Evolutionary conservation across 495 filamentous ascomycete genomes (phyloP).

Genomic region (Neurospora terricola): DNA sequence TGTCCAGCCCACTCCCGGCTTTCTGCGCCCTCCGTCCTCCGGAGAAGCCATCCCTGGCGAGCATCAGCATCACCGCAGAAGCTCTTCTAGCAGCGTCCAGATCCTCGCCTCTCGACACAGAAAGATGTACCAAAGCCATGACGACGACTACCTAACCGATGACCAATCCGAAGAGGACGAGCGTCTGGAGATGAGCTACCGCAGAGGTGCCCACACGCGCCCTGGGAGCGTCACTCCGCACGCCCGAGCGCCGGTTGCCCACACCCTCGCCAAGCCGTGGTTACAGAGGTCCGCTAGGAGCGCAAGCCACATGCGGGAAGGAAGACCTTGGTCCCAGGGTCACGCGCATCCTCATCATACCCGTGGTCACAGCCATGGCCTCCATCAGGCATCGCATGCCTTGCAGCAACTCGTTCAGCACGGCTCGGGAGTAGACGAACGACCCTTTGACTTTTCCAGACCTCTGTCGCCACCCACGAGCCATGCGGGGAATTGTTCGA

Average conservation of each 20-base stretch:
- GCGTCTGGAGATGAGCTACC: constrained; percentile 27
- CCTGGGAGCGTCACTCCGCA: constrained; percentile 20
- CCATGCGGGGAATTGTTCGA: constrained; percentile 6
- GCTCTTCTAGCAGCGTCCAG: constrained; percentile 20
- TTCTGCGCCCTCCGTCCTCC: constrained; percentile 2
- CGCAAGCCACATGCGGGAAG: constrained; percentile 14
- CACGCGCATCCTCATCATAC: constrained; percentile 1
- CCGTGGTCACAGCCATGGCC: not conserved
- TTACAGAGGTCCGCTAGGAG: constrained; percentile 21
- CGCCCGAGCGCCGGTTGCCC: constrained; percentile 7
- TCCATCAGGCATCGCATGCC: constrained; percentile 4
- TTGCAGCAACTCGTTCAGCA: constrained; percentile 9
- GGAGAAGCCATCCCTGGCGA: constrained; percentile 6
- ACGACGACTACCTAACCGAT: constrained; percentile 18
- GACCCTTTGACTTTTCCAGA: constrained; percentile 23
- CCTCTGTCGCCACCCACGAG: constrained; percentile 15
- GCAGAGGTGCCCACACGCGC: constrained; percentile 1
- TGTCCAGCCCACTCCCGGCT: not conserved
- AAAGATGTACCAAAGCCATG: constrained; percentile 8
- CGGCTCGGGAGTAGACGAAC: not conserved
- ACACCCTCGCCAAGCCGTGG: constrained; percentile 7
- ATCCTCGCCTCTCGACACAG: constrained; percentile 16
- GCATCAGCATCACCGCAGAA: constrained; percentile 7
- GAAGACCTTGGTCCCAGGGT: constrained; percentile 8
- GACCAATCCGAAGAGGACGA: constrained; percentile 34